Evolutionary conservation across 257 asterid species (phyloP).

Genomic region (Forsythia viridissima): DNA sequence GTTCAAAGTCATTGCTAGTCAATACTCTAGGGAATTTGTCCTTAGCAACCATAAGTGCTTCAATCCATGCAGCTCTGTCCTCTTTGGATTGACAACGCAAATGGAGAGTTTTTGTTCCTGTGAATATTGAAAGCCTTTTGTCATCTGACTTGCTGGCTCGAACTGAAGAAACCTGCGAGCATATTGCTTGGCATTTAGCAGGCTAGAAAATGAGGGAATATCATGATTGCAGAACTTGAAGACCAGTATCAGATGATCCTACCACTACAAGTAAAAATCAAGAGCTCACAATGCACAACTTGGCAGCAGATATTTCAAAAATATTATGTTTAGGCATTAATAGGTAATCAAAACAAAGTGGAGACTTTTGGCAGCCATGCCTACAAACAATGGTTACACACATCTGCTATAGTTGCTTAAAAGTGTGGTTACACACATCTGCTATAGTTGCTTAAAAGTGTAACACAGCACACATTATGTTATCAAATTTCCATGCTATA

Average conservation of each 20-base stretch:
- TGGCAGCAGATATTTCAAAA: slow-evolving; percentile 10
- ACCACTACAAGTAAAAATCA: slow-evolving; percentile 21
- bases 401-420: slow-evolving; percentile 2
- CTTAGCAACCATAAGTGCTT: slow-evolving; percentile 86
- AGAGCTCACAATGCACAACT: slow-evolving; percentile 16
- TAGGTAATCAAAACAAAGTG: background rate
- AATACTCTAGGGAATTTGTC: slow-evolving; percentile 87
- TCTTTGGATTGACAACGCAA: slow-evolving; percentile 90
- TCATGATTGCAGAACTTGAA: slow-evolving; percentile 11
- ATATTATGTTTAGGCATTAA: background rate
- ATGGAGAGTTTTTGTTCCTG: slow-evolving; percentile 96
- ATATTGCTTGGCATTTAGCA: slow-evolving; percentile 22
- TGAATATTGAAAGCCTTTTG: slow-evolving; percentile 91
- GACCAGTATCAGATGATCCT: slow-evolving; percentile 14
- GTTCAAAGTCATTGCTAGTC: slow-evolving; percentile 78
- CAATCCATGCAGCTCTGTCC: slow-evolving; percentile 90
- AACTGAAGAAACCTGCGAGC: slow-evolving; percentile 87
- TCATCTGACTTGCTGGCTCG: slow-evolving; percentile 98
- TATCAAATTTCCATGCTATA: background rate
- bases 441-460: slow-evolving; percentile 9
- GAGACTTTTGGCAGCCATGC: background rate
- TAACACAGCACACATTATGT: background rate
- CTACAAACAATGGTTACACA: slow-evolving; percentile 10
- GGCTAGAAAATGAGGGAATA: slow-evolving; percentile 20
- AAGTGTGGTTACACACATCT: slow-evolving; percentile 8